Conservation (phyloP, 2,329 filamentous ascomycete genomes). For the Colletotrichum orchidophilum region DNA sequence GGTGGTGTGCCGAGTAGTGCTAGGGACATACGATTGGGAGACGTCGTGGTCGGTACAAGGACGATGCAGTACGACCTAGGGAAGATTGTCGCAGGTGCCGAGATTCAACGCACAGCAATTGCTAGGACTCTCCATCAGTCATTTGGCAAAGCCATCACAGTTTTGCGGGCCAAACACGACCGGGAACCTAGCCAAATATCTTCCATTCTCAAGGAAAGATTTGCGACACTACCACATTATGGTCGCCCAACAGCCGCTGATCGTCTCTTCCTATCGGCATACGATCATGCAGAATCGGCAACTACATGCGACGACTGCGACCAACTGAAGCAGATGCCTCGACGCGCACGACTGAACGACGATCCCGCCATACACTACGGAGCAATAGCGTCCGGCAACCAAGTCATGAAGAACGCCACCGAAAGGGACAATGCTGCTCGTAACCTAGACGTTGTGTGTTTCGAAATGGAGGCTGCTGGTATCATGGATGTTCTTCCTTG, state of each 20-base stretch:
- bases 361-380: conserved; percentile 32
- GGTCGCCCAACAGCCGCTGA: background rate
- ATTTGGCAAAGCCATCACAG: conserved; percentile 14
- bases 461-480: conserved; percentile 42
- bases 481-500: conserved; percentile 37
- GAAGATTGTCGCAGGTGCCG: conserved; percentile 21
- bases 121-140: background rate
- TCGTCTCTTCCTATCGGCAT: background rate
- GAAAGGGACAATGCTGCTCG: conserved; percentile 41
- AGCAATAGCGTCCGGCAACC: conserved; percentile 41
- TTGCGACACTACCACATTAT: background rate
- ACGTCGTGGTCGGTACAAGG: conserved; percentile 35
- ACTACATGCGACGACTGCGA: background rate
- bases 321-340: background rate
- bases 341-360: background rate
- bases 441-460: conserved; percentile 10
- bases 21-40: conserved; percentile 32
- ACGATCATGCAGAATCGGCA: background rate
- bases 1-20: conserved; percentile 37
- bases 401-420: conserved; percentile 43
- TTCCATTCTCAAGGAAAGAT: background rate
- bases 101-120: conserved; percentile 23
- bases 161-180: conserved; percentile 25
- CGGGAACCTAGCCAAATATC: background rate
- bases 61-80: conserved; percentile 37